Conservation (phyloP, 176 grass and related monocot species). For the Otatea glauca region DNA sequence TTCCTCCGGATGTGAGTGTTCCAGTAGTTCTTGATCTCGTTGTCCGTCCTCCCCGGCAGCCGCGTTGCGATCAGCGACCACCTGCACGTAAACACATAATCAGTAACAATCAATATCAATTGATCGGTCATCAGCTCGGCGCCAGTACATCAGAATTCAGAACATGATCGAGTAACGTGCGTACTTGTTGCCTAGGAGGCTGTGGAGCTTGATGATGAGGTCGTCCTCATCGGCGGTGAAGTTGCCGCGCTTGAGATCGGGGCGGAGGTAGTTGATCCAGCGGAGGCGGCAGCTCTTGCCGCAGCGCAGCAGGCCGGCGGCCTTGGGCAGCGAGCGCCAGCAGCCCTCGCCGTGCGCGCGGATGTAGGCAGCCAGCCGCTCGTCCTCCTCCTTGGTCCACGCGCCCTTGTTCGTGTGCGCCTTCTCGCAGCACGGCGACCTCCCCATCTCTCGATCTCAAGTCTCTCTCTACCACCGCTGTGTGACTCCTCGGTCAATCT, state of each 20-base stretch:
- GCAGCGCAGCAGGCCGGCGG: constrained; percentile 76
- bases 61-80: constrained; percentile 88
- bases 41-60: constrained; percentile 85
- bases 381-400: constrained; percentile 94
- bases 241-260: constrained; percentile 99
- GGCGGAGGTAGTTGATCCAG: constrained; percentile 99
- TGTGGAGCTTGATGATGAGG: constrained; percentile 88
- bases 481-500: not conserved
- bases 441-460: constrained; percentile 48
- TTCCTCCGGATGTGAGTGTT: constrained; percentile 92
- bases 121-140: not conserved
- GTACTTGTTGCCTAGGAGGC: constrained; percentile 85
- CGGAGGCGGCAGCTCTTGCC: constrained; percentile 99
- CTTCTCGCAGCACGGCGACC: constrained; percentile 97
- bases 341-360: constrained; percentile 69
- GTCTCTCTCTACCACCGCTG: not conserved
- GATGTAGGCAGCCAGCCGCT: constrained; percentile 71
- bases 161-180: not conserved
- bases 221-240: constrained; percentile 85
- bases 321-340: constrained; percentile 84
- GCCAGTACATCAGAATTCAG: not conserved
- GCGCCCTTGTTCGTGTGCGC: constrained; percentile 93
- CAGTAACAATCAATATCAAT: not conserved
- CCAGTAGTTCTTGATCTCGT: constrained; percentile 99
- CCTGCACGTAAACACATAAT: constrained; percentile 34